A percentile compares a stretch with the other conserved stretches of the same genome.
phyloP scores from a whole-genome alignment of 1,139 yeast species.

The Sugiyamaella pinicola region DNA sequence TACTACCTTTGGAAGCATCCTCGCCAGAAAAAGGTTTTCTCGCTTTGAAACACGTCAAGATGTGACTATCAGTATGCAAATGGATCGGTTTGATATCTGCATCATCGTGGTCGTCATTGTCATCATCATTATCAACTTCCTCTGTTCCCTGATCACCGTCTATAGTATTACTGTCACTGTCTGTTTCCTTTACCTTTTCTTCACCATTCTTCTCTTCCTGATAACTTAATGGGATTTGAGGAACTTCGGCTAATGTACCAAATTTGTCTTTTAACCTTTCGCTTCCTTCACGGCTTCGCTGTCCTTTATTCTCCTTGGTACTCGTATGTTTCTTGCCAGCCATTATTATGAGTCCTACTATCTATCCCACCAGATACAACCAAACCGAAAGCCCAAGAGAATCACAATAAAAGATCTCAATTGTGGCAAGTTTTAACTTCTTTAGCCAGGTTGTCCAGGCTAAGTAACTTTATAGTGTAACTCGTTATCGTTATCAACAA shows the following conservation, averaged over 20 bases:
- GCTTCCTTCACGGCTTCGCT: background rate
- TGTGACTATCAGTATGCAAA: slow-evolving; percentile 32
- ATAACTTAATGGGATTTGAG: slow-evolving; percentile 1
- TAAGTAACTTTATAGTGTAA: too few species aligned
- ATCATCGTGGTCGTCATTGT: background rate
- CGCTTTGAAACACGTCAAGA: slow-evolving; percentile 27
- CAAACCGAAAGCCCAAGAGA: background rate
- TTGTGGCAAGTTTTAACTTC: too few species aligned
- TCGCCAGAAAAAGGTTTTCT: slow-evolving; percentile 3
- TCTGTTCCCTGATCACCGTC: background rate
- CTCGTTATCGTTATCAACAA: slow-evolving; percentile 5
- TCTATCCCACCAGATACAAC: background rate
- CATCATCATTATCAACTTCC: slow-evolving; percentile 5
- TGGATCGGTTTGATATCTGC: slow-evolving; percentile 11
- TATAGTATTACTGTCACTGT: background rate
- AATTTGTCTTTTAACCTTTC: background rate
- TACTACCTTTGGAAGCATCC: background rate
- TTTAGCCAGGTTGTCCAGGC: background rate
- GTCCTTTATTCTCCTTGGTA: background rate
- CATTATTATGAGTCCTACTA: too few species aligned
- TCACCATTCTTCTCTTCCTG: background rate
- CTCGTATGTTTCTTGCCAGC: background rate
- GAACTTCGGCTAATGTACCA: background rate
- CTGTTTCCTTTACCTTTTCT: background rate
- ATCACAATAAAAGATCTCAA: background rate